Conservation (phyloP, 1,139 yeast species). For the Sugiyamaella xylanicola region DNA sequence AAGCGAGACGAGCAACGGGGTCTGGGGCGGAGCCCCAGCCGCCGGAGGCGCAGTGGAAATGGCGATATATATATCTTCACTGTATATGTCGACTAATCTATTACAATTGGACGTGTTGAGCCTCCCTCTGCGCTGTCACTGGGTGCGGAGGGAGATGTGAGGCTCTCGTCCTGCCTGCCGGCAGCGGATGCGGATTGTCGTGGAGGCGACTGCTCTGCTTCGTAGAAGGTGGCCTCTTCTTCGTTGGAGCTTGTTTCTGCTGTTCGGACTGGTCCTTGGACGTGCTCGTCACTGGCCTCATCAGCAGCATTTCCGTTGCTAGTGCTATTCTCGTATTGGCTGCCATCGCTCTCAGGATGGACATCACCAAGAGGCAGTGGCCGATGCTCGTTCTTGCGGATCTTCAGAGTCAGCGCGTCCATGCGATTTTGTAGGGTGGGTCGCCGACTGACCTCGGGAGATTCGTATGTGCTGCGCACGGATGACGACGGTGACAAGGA, state of each 20-base stretch:
- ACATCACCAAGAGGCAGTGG: neutral
- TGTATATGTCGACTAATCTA: constrained; percentile 15
- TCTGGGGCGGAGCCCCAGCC: neutral
- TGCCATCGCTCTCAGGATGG: too few relatives aligned
- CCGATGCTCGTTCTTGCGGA: constrained; percentile 24
- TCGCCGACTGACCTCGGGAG: constrained; percentile 24
- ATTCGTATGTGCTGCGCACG: neutral
- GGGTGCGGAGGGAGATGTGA: constrained; percentile 15
- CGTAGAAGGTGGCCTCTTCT: constrained; percentile 5
- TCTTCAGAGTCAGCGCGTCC: constrained; percentile 34
- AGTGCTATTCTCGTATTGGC: too few relatives aligned
- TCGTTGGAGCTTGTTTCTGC: constrained; percentile 1
- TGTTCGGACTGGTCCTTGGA: constrained; percentile 6
- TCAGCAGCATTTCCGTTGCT: too few relatives aligned
- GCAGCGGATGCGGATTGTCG: constrained; percentile 7
- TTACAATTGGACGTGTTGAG: constrained; percentile 20
- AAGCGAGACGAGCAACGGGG: neutral
- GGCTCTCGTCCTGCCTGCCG: constrained; percentile 18
- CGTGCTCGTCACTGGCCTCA: neutral
- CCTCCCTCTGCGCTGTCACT: constrained; percentile 9
- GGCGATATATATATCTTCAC: neutral
- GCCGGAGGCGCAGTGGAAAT: neutral
- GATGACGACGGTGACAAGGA: constrained; percentile 14
- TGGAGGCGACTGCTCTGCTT: neutral
- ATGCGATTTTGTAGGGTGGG: constrained; percentile 33